phyloP scores from a whole-genome alignment of 805 yeast species.

The Isabelozyma pseudorhagii region DNA sequence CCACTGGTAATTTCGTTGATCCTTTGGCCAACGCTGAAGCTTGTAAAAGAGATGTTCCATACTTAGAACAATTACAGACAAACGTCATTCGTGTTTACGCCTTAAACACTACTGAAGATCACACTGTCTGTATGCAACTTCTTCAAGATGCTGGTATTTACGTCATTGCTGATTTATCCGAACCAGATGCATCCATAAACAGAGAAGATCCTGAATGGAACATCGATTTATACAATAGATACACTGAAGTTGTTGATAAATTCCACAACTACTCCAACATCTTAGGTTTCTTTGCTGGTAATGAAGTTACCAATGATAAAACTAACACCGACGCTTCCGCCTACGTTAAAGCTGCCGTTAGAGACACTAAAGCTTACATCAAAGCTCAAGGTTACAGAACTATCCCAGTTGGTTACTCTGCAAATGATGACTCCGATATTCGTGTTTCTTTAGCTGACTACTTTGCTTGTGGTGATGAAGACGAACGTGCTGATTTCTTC shows the following conservation, averaged over 20 bases:
- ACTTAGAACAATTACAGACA: slow-evolving; percentile 57
- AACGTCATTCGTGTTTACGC: slow-evolving; percentile 79
- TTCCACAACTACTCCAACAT: slow-evolving; percentile 69
- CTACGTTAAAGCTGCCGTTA: slow-evolving; percentile 77
- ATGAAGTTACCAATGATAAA: slow-evolving; percentile 70
- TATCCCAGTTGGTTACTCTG: slow-evolving; percentile 81
- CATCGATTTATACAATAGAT: slow-evolving; percentile 59
- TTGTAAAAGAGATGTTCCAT: slow-evolving; percentile 75
- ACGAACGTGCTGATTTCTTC: slow-evolving; percentile 70
- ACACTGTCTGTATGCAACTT: slow-evolving; percentile 63
- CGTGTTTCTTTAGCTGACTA: slow-evolving; percentile 70
- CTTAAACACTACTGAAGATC: slow-evolving; percentile 60
- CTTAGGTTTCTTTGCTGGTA: slow-evolving; percentile 83
- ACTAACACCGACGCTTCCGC: slow-evolving; percentile 74
- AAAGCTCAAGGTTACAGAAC: slow-evolving; percentile 54
- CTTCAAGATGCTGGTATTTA: slow-evolving; percentile 85
- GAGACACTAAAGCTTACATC: slow-evolving; percentile 74
- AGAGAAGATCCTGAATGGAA: slow-evolving; percentile 65
- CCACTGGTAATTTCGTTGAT: slow-evolving; percentile 54
- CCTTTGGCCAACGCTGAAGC: slow-evolving; percentile 62
- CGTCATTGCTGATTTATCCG: slow-evolving; percentile 82
- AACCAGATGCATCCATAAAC: slow-evolving; percentile 62
- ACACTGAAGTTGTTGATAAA: slow-evolving; percentile 64
- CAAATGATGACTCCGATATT: slow-evolving; percentile 69
- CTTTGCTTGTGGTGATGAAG: slow-evolving; percentile 70